Evolutionary conservation across 805 yeast genomes (phyloP), one percentile per base, ranked within the genome.

Genomic region (Yarrowia bubula): DNA sequence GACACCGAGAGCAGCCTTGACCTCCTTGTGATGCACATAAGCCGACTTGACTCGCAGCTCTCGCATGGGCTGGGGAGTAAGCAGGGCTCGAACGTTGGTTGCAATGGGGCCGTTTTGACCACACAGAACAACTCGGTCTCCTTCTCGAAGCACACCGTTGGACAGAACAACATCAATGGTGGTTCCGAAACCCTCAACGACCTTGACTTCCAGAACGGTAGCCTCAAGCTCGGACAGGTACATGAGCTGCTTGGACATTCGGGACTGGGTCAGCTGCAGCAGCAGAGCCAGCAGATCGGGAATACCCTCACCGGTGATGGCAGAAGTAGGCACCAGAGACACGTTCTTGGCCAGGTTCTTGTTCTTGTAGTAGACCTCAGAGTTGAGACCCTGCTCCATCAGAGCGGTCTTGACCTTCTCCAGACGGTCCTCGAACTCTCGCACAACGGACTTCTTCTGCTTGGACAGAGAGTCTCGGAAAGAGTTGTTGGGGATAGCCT

Each of bases 261-360:
- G 89, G 86, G 90, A 89, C 80, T 95, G 98, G 14, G 99, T 95
- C 73, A 95, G 84, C 78, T 95, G 98, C 72, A 95, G 83, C 74
- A 95, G 81, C 77, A 95, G 84, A 93, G 97, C 92, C 74, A 95
- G 85, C 80, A 95, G 83, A 85, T 95, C 99, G 60, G 99, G 99
- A 72, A 95, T 96, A 89, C 99, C 99, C 80, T 95, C 99, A 77
- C 99, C 99, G 13, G 98, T 92, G 50, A 92, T 96, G 65, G 99
- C 99, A 68, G 98, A 93, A 17, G 99, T 95, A 71, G 99, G 99
- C 50, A 95, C 97, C 72, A 95, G 89, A 41, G 98, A 92, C 65
- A 95, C 99, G 74, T 87, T 91, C 76, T 92, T 91, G 65, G 98
- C 80, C 84, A 93, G 80, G 80, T 93, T 95, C 78, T 88, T 89